Evolutionary conservation across 2,329 filamentous ascomycete genomes (phyloP).

Genomic region (Chaetoscypha palmicola): DNA sequence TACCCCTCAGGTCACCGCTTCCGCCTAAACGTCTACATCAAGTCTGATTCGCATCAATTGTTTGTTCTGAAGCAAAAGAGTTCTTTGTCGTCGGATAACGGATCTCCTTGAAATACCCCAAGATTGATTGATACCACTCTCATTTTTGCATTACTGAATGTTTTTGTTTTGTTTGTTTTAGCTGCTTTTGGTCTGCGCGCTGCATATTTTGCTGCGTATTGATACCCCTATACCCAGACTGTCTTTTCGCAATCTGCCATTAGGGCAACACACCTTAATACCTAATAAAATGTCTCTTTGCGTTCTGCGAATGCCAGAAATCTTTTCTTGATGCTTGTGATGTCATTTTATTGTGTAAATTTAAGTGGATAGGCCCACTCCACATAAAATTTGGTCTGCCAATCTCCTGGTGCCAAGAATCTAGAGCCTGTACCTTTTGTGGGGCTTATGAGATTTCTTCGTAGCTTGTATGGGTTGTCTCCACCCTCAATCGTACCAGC

Average conservation of each 20-base stretch:
- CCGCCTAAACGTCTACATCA: constrained; percentile 8
- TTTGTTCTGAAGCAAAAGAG: constrained; percentile 21
- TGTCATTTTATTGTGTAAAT: too few relatives aligned
- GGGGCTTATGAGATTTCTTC: too few relatives aligned
- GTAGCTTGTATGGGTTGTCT: too few relatives aligned
- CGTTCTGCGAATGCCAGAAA: constrained; percentile 17
- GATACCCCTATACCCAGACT: constrained; percentile 36
- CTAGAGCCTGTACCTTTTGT: too few relatives aligned
- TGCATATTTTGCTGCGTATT: constrained; percentile 31
- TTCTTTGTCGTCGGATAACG: constrained; percentile 30
- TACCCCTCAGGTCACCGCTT: constrained; percentile 24
- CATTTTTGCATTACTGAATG: constrained; percentile 31
- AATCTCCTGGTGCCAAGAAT: too few relatives aligned
- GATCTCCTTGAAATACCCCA: constrained; percentile 34
- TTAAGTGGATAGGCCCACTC: too few relatives aligned
- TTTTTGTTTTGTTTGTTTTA: constrained; percentile 21
- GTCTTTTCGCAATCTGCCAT: constrained; percentile 33
- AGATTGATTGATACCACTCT: constrained; percentile 34
- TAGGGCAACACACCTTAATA: constrained; percentile 33
- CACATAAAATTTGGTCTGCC: too few relatives aligned
- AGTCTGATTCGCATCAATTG: constrained; percentile 8
- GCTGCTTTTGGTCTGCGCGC: constrained; percentile 20
- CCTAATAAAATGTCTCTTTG: constrained; percentile 31
- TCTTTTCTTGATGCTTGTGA: background rate
- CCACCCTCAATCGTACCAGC: too few relatives aligned